These are phyloP conservation scores for Macadamia integrifolia DNA, from an alignment of 164 flowering plant genomes.

Conservation along the genomic window DNA sequence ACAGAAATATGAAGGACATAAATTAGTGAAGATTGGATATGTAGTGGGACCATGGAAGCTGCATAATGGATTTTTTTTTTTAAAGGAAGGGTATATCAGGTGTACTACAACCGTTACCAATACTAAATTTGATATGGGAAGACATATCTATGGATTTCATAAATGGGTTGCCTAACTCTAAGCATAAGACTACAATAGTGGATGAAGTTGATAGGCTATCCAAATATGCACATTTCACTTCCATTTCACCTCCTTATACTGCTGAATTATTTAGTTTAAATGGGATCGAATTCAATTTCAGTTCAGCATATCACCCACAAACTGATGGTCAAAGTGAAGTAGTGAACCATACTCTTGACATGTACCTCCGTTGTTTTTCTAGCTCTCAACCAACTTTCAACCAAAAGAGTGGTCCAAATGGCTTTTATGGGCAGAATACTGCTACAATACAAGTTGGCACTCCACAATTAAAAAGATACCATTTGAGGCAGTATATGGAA, in stretches of 20 bases:
- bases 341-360: neutral
- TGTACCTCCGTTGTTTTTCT: neutral
- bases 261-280: neutral
- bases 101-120: neutral
- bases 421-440: neutral
- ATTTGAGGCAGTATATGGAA: neutral
- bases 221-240: neutral
- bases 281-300: neutral
- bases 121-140: neutral
- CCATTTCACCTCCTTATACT: neutral
- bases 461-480: neutral
- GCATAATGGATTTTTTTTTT: too few species aligned
- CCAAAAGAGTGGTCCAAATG: neutral
- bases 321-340: neutral
- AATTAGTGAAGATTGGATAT: too few species aligned
- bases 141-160: neutral
- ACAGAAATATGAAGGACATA: neutral
- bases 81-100: neutral
- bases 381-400: neutral
- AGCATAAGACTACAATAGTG: too few species aligned
- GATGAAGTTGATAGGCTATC: neutral
- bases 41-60: too few species aligned
- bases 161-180: neutral
- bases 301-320: neutral
- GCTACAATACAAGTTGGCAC: neutral